These are phyloP conservation scores for Carex arenaria DNA, from an alignment of 202 grass and related monocot genomes.

Conservation along the genomic window DNA sequence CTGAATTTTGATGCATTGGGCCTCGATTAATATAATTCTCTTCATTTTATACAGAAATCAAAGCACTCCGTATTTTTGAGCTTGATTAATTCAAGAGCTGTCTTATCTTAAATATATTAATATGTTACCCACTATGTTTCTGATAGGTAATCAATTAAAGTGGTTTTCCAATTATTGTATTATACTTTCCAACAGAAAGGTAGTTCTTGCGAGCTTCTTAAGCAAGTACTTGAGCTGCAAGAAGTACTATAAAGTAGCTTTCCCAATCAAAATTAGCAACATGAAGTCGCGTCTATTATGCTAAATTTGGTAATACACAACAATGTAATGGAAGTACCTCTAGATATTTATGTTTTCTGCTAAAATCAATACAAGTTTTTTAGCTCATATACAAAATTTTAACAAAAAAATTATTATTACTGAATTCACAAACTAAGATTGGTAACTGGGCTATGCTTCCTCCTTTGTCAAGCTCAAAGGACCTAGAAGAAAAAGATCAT, in stretches of 20 bases:
- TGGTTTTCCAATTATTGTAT: background rate
- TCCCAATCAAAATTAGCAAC: background rate
- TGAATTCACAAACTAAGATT: background rate
- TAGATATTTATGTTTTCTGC: background rate
- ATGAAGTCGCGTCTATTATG: background rate
- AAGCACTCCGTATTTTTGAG: background rate
- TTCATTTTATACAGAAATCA: background rate
- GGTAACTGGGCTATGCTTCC: background rate
- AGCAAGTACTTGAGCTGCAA: background rate
- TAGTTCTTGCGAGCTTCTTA: background rate
- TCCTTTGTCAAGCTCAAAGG: background rate
- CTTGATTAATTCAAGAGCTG: background rate
- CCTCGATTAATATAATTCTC: background rate
- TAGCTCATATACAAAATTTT: background rate
- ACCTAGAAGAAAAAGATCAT: background rate
- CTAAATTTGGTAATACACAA: background rate
- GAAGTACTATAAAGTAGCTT: background rate
- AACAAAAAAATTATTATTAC: background rate
- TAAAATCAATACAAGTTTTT: background rate
- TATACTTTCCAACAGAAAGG: background rate
- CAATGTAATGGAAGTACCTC: background rate
- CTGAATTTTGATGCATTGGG: background rate
- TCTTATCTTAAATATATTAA: background rate
- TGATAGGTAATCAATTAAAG: background rate
- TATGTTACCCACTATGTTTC: background rate